phyloP scores from a whole-genome alignment of 1,284 basidiomycete species.

The Ustilago bromivora region DNA sequence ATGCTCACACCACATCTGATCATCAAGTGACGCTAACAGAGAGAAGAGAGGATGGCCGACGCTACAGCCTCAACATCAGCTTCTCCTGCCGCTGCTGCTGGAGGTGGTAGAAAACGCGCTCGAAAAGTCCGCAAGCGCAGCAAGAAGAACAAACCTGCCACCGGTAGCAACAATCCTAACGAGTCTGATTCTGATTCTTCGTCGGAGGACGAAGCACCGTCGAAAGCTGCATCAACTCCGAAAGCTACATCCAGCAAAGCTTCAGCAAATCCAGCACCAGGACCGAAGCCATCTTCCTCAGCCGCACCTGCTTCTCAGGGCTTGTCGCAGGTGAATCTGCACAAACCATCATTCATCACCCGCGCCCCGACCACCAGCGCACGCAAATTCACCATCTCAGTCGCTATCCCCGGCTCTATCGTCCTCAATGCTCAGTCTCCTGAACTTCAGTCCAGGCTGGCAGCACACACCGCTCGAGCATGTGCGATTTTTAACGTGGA shows the following conservation, averaged over 20 bases:
- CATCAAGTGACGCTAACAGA: neutral
- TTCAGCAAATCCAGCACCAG: neutral
- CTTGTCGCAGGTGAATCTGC: conserved; percentile 36
- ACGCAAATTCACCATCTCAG: conserved; percentile 58
- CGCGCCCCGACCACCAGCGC: conserved; percentile 22
- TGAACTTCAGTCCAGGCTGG: conserved; percentile 65
- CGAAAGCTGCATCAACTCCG: neutral
- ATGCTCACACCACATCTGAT: neutral
- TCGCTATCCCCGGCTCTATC: conserved; percentile 68
- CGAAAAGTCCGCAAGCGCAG: conserved; percentile 18
- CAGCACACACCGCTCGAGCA: conserved; percentile 66
- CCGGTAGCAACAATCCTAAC: neutral
- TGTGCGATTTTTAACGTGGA: conserved; percentile 69
- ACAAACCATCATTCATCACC: conserved; percentile 53
- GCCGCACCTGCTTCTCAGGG: neutral
- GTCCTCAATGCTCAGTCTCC: conserved; percentile 68
- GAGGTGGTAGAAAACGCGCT: conserved; percentile 23
- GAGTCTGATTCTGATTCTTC: conserved; percentile 15
- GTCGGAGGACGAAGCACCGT: conserved; percentile 10
- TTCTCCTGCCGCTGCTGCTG: neutral
- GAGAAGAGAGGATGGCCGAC: conserved; percentile 3
- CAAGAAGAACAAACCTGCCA: conserved; percentile 18
- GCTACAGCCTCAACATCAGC: conserved; percentile 17
- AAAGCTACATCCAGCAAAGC: neutral
- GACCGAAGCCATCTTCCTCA: too few relatives aligned